Evolutionary conservation across 495 filamentous ascomycete species (phyloP), one percentile per base, ranked within the genome.

Genomic region (Xylaria nigripes): DNA sequence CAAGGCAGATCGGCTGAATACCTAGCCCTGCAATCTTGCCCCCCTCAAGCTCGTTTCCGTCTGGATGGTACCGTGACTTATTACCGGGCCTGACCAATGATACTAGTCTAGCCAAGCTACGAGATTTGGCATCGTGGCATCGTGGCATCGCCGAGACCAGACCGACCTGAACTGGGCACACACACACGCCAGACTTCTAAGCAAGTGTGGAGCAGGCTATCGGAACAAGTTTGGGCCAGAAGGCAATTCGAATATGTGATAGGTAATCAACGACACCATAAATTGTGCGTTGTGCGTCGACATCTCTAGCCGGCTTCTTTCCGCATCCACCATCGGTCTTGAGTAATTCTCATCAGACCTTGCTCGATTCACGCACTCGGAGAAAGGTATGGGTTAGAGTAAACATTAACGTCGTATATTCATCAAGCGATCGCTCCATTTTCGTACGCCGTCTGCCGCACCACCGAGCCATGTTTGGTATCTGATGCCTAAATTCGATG

Each of bases 401-500:
- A 45, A 15, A 45, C 50, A 52, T 52, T 52, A 52, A 30, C n/a
- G 13, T 52, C 41, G 41, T 52, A 45, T 52, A 52, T 52, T 52
- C 50, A 45, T 52, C 29, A 47, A 60, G 60, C 55, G 54, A 57
- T 63, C 52, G 49, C 42, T 61, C 60, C 57, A 52, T 63, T 61
- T 65, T 65, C 60, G 55, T 63, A 56, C 58, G 60, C 60, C 57
- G 58, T 61, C 60, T 60, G 55, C 55, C 62, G 56, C 52, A 54
- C 10, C 48, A 50, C 15, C 34, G 12, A 32, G 32, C 55, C 51
- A 54, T 59, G 55, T 56, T n/a, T 64, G 58, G 63, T 66, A 66
- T 63, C 61, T 59, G 59, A 60, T 63, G 61, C 61, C 53, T 59
- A 46, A 22, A 53, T 40, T 18, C 36, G n/a, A 40, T 18, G 1